Percentiles rank a stretch among this genome's conserved stretches.
Evolutionary conservation across 1,139 yeast genomes (phyloP).

Genomic region (Trichomonascaceae sp.): DNA sequence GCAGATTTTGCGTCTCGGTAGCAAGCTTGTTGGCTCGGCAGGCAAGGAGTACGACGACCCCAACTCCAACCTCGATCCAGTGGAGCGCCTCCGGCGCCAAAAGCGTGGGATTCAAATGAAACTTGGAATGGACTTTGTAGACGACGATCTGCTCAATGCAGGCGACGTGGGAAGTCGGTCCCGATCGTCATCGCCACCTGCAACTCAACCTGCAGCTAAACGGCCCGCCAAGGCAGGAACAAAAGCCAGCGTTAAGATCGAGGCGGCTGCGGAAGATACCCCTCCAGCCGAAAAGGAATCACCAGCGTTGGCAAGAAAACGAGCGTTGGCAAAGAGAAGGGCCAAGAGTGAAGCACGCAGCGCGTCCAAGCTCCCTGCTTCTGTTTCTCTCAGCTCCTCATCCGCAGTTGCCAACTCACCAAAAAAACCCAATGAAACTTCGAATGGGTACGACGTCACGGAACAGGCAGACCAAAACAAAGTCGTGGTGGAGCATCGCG

Average conservation of each 20-base stretch:
- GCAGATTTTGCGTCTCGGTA: constrained; percentile 56
- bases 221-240: constrained; percentile 8
- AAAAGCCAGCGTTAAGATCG: constrained; percentile 11
- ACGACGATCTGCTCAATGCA: constrained; percentile 24
- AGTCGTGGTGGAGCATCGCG: constrained; percentile 60
- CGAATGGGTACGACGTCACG: constrained; percentile 32
- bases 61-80: constrained; percentile 26
- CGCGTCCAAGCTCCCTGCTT: constrained; percentile 20
- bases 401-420: constrained; percentile 8
- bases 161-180: constrained; percentile 14
- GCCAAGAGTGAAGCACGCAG: constrained; percentile 73
- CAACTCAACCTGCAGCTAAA: constrained; percentile 10
- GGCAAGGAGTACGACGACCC: constrained; percentile 34
- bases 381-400: constrained; percentile 2
- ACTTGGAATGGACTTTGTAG: constrained; percentile 32
- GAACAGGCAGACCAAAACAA: constrained; percentile 72
- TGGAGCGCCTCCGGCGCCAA: constrained; percentile 28
- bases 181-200: constrained; percentile 2
- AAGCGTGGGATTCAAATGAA: constrained; percentile 28
- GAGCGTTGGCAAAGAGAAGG: constrained; percentile 87
- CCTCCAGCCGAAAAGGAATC: constrained; percentile 6
- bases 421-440: constrained; percentile 5
- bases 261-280: constrained; percentile 9
- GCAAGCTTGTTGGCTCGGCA: constrained; percentile 59
- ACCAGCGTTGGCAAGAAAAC: constrained; percentile 47